Evolutionary conservation across 495 filamentous ascomycete species (phyloP), one percentile per base, ranked within the genome.

Genomic region (Neurospora sp.): DNA sequence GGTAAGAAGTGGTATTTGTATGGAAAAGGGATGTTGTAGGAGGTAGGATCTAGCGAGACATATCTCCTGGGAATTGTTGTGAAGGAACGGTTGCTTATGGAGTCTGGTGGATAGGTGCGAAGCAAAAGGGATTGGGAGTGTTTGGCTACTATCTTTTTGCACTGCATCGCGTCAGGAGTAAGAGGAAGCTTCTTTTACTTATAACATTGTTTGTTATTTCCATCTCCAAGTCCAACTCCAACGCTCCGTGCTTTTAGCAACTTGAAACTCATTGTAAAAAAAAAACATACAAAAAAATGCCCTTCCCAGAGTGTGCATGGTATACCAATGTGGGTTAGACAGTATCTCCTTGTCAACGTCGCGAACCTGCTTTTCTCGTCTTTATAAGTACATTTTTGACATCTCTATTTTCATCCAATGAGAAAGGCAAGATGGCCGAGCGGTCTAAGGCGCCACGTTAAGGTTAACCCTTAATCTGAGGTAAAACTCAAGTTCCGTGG

Each of bases 401-500:
- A n/a, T n/a, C 38, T 0, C 11, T 1, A 3, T 10, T 17, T 5
- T 42, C 5, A 59, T 59, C 21, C 48, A 59, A 59, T 54, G 1
- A 54, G 10, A 54, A 45, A 54, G 45, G 45, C 45, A 54, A 54
- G 42, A 45, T 45, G 42, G 42, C 42, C 42, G 42, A 45, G 42
- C 42, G 42, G 42, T 45, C 42, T 45, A 45, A 45, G 42, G 42
- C 42, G 42, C 42, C 42, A 45, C 42, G 42, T 45, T 45, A 45
- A 45, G 42, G 45, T 54, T 54, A 54, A 54, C 45, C 45, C 45
- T 54, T 54, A 54, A 54, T 54, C 45, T 54, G 45, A 54, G 45
- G 24, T 54, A 43, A 43, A 43, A 9, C 42, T 43, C 42, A 43
- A n/a, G n/a, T 74, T 74, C 73, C 73, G 73, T 75, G 71, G 76